Conservation (phyloP, 2,329 filamentous ascomycete species). For the Exophiala sp. region DNA sequence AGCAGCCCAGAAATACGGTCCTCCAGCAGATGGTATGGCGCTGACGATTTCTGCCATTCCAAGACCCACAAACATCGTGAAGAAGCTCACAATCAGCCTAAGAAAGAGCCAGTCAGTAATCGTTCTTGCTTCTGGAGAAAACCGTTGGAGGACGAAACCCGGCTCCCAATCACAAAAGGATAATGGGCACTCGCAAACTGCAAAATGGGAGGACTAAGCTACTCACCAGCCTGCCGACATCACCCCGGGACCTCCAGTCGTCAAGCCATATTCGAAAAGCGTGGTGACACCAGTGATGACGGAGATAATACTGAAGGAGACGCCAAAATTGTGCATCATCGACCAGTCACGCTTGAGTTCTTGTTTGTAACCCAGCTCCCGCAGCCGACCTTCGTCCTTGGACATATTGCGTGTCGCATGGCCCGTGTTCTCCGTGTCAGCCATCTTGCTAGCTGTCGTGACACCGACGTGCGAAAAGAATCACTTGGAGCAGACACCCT, state of each 20-base stretch:
- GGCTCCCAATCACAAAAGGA: background rate
- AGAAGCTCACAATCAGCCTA: constrained; percentile 27
- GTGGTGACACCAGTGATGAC: constrained; percentile 60
- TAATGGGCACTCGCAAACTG: background rate
- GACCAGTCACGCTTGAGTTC: constrained; percentile 58
- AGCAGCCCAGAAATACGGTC: constrained; percentile 60
- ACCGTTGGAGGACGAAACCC: background rate
- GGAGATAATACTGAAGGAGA: constrained; percentile 61
- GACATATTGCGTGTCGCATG: constrained; percentile 22
- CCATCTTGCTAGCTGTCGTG: constrained; percentile 9
- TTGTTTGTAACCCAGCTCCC: constrained; percentile 59
- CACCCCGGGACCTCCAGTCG: constrained; percentile 54
- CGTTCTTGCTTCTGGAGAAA: constrained; percentile 26
- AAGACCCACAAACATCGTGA: constrained; percentile 53
- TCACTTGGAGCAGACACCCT: background rate
- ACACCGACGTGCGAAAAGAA: no score
- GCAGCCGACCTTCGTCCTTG: constrained; percentile 50
- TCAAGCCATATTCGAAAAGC: constrained; percentile 55
- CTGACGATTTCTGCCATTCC: constrained; percentile 60
- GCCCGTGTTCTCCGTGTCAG: constrained; percentile 15
- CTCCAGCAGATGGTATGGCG: constrained; percentile 57
- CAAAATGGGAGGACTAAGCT: background rate
- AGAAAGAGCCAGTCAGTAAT: background rate
- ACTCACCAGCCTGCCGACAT: constrained; percentile 54
- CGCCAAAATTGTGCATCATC: constrained; percentile 58